Evolutionary conservation across 2,329 filamentous ascomycete genomes (phyloP).

Genomic region (Venturia nashicola): DNA sequence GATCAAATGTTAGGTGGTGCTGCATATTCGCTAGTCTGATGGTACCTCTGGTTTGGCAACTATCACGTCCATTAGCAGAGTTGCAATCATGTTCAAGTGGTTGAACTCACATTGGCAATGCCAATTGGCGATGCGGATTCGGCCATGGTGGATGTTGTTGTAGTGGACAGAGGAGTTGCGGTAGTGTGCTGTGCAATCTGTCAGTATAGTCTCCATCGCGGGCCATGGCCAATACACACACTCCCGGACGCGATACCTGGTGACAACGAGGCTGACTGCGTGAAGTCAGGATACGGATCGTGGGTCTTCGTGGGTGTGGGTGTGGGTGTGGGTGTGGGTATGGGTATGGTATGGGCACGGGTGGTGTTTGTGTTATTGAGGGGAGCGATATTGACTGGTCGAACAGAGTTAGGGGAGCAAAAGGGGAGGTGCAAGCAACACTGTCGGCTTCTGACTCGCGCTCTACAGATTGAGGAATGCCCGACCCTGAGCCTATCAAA

Average conservation of each 20-base stretch:
- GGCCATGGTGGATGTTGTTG: conserved; percentile 37
- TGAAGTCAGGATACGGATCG: not conserved
- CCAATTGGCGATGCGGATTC: conserved; percentile 57
- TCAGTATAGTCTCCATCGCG: not conserved
- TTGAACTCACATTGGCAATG: conserved; percentile 55
- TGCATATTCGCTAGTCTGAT: conserved; percentile 14
- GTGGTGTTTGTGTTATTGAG: not conserved
- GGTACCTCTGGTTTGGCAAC: conserved; percentile 57
- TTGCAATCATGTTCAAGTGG: not conserved
- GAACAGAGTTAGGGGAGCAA: not conserved
- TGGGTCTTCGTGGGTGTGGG: not conserved
- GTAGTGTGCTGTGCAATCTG: not conserved
- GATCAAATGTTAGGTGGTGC: conserved; percentile 22
- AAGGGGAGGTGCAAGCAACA: not conserved
- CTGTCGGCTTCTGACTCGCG: not conserved
- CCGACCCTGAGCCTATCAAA: not conserved
- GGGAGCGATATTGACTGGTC: not conserved
- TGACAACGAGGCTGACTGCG: not conserved
- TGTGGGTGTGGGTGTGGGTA: not conserved
- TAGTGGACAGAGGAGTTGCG: not conserved
- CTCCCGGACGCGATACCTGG: not conserved
- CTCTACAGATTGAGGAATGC: not conserved
- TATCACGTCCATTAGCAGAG: conserved; percentile 26
- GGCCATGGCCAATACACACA: not conserved
- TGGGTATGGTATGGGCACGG: no score